Evolutionary conservation across 2,329 filamentous ascomycete species (phyloP), one percentile per base, ranked within the genome.

Genomic region (Calonectria pseudoturangicola): DNA sequence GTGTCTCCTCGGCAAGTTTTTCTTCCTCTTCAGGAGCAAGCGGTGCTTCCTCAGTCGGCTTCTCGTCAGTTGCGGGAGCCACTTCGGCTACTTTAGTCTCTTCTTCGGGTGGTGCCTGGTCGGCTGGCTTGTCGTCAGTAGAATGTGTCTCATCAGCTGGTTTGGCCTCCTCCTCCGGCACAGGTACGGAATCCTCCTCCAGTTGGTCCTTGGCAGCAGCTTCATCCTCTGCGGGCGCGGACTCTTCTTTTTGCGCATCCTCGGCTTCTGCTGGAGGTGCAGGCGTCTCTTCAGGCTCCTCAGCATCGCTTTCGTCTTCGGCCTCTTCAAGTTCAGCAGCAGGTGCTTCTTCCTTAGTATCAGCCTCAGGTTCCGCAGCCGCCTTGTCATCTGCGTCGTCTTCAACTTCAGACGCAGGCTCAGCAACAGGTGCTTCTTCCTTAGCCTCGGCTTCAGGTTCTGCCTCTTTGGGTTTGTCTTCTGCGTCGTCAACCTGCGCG

Each of bases 51-150:
- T 76, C 70, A 58, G 36, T 45, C 65, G 71, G 68, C 63, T 70
- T 72, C 48, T 62, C 71, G 33, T 58, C 58, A 68, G 45, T 60
- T 25, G 27, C 21, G 13, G 64, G 21, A 41, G 25, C 28, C 3
- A 64, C 45, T 15, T 71, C 56, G 33, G 64, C 71, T 48, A 67
- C 63, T n/a, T 68, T 68, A 12, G 54, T 43, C 50, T 66, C 68
- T 16, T 70, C 69, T 33, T 65, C 51, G 36, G 48, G 28, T 48
- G 68, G 56, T 21, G 67, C 45, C 60, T 76, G 73, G 25, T 73
- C 71, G 39, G 60, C 73, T 43, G 71, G 71, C 48, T 71, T 70
- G 39, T 75, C 69, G 47, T 72, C 70, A 68, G 56, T 64, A 54
- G 47, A 25, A 56, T 39, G 47, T 58, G 39, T 43, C 36, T 70